These are phyloP conservation scores for Lasiodiplodia sp. DNA, from an alignment of 2,329 filamentous ascomycete species.

Conservation along the genomic window DNA sequence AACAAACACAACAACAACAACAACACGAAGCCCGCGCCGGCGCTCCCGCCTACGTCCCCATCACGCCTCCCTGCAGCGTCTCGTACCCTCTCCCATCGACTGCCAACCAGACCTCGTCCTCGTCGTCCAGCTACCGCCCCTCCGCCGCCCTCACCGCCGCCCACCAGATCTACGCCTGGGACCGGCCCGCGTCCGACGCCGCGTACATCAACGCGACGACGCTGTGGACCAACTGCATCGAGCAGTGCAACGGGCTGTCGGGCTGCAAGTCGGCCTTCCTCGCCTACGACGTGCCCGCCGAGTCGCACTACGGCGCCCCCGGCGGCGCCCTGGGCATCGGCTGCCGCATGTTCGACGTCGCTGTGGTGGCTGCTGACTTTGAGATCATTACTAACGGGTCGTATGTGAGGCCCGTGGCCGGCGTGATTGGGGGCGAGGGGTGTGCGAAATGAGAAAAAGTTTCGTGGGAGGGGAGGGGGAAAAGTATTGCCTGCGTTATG, in stretches of 20 bases:
- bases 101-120: conserved; percentile 21
- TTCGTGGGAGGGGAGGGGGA: too few species aligned
- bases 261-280: conserved; percentile 20
- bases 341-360: conserved; percentile 21
- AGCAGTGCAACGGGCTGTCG: conserved; percentile 28
- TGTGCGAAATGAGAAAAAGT: conserved; percentile 1
- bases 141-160: neutral
- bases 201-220: conserved; percentile 18
- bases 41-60: conserved; percentile 16
- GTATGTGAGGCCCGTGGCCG: conserved; percentile 19
- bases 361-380: neutral
- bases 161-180: conserved; percentile 25
- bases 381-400: neutral
- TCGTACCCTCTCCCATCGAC: neutral
- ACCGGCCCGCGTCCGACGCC: conserved; percentile 17
- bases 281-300: conserved; percentile 27
- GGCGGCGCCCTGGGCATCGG: conserved; percentile 19
- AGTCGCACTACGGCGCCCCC: neutral
- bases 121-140: conserved; percentile 39
- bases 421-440: conserved; percentile 1
- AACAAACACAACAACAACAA: neutral
- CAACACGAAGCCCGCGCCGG: conserved; percentile 24
- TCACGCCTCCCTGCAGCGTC: conserved; percentile 19
- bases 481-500: neutral
- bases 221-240: conserved; percentile 23